Conservation (phyloP, 1,284 basidiomycete genomes). For the Erythrobasidium hasegawianum region DNA sequence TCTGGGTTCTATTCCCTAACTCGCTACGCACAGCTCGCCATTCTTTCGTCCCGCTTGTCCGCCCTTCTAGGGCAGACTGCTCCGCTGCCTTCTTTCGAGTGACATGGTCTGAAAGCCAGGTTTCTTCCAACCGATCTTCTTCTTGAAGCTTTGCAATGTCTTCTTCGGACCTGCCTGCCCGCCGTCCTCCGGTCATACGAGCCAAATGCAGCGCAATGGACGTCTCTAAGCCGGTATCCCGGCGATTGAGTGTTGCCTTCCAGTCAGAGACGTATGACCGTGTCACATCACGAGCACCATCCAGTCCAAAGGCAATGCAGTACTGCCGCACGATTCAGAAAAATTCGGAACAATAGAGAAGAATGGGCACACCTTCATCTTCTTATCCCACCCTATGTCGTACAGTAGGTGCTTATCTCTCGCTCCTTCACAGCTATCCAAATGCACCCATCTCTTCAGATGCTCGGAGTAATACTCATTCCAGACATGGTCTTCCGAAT, state of each 20-base stretch:
- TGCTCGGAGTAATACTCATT: conserved; percentile 49
- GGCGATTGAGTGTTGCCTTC: conserved; percentile 28
- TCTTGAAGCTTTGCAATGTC: neutral
- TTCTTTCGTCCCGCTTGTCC: conserved; percentile 30
- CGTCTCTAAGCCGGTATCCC: neutral
- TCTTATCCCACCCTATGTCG: conserved; percentile 54
- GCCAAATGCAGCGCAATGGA: neutral
- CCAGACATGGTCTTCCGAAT: conserved; percentile 56
- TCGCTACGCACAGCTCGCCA: conserved; percentile 17
- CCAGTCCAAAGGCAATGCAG: conserved; percentile 51
- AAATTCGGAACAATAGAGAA: neutral
- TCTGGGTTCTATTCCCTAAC: neutral
- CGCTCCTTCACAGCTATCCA: conserved; percentile 53
- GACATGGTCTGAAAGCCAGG: conserved; percentile 7
- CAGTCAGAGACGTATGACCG: conserved; percentile 51
- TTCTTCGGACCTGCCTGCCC: neutral
- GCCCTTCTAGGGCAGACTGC: conserved; percentile 3
- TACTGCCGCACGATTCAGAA: conserved; percentile 41
- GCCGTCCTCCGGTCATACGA: neutral
- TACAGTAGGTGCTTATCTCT: conserved; percentile 52
- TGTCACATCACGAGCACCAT: conserved; percentile 53
- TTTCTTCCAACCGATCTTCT: conserved; percentile 18
- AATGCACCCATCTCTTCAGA: conserved; percentile 53
- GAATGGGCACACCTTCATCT: conserved; percentile 45
- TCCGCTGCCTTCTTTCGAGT: conserved; percentile 3